phyloP scores from a whole-genome alignment of 176 grass and related monocot genomes.

The Oryza nivara region DNA sequence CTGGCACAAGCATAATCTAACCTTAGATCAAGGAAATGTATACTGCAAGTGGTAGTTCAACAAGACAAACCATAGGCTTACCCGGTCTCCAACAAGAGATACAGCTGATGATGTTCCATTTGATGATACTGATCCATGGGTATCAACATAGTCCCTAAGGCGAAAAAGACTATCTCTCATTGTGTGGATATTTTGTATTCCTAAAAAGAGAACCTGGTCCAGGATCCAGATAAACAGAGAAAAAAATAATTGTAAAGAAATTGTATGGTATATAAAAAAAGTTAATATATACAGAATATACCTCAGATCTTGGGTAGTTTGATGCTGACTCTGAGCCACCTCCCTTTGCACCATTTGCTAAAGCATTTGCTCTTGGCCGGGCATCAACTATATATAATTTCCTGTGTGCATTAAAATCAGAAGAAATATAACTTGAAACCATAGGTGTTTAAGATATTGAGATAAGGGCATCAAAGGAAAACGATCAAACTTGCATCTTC shows the following conservation, averaged over 20 bases:
- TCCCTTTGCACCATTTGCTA: slow-evolving; percentile 96
- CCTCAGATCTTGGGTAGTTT: slow-evolving; percentile 94
- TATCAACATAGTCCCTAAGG: slow-evolving; percentile 96
- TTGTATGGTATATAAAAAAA: slow-evolving; percentile 20
- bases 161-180: slow-evolving; percentile 99
- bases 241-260: slow-evolving; percentile 9
- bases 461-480: neutral
- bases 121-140: slow-evolving; percentile 82
- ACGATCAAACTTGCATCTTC: slow-evolving; percentile 16
- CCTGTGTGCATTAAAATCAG: slow-evolving; percentile 51
- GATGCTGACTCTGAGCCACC: slow-evolving; percentile 96
- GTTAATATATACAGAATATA: slow-evolving; percentile 29
- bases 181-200: slow-evolving; percentile 95
- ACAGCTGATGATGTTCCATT: slow-evolving; percentile 82
- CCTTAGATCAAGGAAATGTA: neutral
- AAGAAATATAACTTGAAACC: slow-evolving; percentile 40
- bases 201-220: slow-evolving; percentile 87
- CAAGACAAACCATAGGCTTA: slow-evolving; percentile 36
- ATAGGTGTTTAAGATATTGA: slow-evolving; percentile 3
- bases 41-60: slow-evolving; percentile 13
- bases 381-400: slow-evolving; percentile 99
- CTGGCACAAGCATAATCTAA: too few species aligned
- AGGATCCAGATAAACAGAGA: slow-evolving; percentile 46
- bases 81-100: slow-evolving; percentile 49
- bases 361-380: slow-evolving; percentile 94